Percentiles rank a stretch among this genome's conserved stretches.
Conservation (phyloP, 331 rosid genomes). For the Arachis monticola region DNA sequence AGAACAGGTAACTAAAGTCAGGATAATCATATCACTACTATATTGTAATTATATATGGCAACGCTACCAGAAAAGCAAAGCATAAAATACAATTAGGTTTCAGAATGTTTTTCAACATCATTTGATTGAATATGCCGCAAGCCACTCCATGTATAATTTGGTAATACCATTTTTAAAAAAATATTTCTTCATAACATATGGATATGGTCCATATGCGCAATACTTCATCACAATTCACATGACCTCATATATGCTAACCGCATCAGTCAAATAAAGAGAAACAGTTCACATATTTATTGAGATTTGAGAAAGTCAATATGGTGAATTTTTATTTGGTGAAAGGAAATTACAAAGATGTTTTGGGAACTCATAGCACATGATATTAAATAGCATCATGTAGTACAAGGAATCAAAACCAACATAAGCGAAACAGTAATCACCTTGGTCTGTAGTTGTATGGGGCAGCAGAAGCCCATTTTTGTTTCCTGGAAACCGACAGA, state of each 20-base stretch:
- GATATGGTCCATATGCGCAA: background rate
- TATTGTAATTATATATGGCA: background rate
- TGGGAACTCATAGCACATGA: conserved; percentile 16
- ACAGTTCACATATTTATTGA: background rate
- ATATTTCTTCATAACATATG: background rate
- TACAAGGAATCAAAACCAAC: background rate
- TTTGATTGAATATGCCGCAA: conserved; percentile 18
- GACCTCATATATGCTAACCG: conserved; percentile 8
- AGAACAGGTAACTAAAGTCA: conserved; percentile 23
- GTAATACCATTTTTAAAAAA: background rate
- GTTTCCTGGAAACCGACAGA: conserved; percentile 63
- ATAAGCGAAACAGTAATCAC: conserved; percentile 36
- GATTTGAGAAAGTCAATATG: background rate
- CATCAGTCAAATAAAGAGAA: background rate
- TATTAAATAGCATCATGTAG: conserved; percentile 1
- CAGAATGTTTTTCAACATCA: background rate
- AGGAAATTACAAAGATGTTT: background rate
- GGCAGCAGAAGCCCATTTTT: conserved; percentile 97
- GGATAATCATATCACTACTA: conserved; percentile 1
- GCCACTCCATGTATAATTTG: background rate
- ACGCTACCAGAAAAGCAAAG: background rate
- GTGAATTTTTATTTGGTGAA: background rate
- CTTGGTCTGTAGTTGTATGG: conserved; percentile 94
- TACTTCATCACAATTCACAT: background rate
- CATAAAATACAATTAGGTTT: background rate